Conservation (phyloP, 73 alveolate species). For the Paramecium sonneborni region DNA sequence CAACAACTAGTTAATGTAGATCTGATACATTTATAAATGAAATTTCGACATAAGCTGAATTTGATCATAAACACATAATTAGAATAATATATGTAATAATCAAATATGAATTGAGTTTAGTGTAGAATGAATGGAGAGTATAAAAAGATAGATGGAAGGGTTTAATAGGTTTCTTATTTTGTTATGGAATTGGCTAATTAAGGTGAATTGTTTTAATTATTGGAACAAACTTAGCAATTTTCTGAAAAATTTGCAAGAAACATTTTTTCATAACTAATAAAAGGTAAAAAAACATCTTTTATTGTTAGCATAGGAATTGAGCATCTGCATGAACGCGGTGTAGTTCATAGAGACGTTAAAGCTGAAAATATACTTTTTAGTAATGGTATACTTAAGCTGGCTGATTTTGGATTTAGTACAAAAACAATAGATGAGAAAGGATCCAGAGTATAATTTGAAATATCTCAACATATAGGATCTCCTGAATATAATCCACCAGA, state of each 20-base stretch:
- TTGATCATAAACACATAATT: slow-evolving; percentile 47
- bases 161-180: background rate
- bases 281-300: background rate
- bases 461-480: slow-evolving; percentile 54
- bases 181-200: slow-evolving; percentile 50
- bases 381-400: slow-evolving; percentile 18
- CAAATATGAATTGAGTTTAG: background rate
- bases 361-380: slow-evolving; percentile 43
- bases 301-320: slow-evolving; percentile 49
- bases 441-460: slow-evolving; percentile 15
- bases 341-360: slow-evolving; percentile 48
- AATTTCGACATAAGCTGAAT: background rate
- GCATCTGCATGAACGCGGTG: slow-evolving; percentile 53
- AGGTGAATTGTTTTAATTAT: slow-evolving; percentile 38
- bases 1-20: slow-evolving; percentile 14
- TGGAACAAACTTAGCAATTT: background rate
- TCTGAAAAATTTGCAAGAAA: slow-evolving; percentile 56
- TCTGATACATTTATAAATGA: slow-evolving; percentile 35
- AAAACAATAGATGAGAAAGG: slow-evolving; percentile 59
- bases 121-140: slow-evolving; percentile 15
- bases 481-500: slow-evolving; percentile 70
- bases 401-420: slow-evolving; percentile 63
- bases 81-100: background rate
- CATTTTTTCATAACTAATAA: slow-evolving; percentile 4
- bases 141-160: slow-evolving; percentile 37